Evolutionary conservation across 305 asterid species (phyloP).

Genomic region (Rubia peregrina): DNA sequence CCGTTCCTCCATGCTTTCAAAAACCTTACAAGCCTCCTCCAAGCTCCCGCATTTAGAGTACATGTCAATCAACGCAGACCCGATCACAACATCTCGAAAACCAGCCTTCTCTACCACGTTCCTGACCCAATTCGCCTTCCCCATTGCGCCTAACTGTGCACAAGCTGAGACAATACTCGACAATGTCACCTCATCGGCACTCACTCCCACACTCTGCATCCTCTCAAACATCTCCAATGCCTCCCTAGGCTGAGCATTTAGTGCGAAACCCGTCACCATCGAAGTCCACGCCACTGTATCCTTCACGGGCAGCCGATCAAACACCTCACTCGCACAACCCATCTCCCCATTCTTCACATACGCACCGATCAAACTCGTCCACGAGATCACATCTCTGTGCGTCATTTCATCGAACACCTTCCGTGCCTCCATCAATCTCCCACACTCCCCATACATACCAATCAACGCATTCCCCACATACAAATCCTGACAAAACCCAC

Average conservation of each 20-base stretch:
- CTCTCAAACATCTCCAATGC: slow-evolving; percentile 55
- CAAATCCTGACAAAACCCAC: slow-evolving; percentile 54
- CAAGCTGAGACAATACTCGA: slow-evolving; percentile 66
- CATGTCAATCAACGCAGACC: slow-evolving; percentile 82
- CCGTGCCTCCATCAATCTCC: slow-evolving; percentile 44
- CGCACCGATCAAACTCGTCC: slow-evolving; percentile 59
- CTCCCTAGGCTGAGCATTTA: slow-evolving; percentile 62
- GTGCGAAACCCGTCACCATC: slow-evolving; percentile 74
- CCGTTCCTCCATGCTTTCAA: slow-evolving; percentile 30
- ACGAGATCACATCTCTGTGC: slow-evolving; percentile 48
- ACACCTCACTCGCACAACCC: slow-evolving; percentile 44
- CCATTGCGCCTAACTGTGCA: slow-evolving; percentile 57
- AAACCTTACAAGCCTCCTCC: slow-evolving; percentile 56
- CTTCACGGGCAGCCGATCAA: slow-evolving; percentile 40
- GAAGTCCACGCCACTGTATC: slow-evolving; percentile 80
- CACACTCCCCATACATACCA: slow-evolving; percentile 61
- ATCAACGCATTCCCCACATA: slow-evolving; percentile 52
- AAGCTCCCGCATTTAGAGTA: slow-evolving; percentile 66
- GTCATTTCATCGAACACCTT: slow-evolving; percentile 81
- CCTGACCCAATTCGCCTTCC: slow-evolving; percentile 52
- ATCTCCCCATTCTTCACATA: slow-evolving; percentile 54
- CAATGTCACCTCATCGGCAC: slow-evolving; percentile 57
- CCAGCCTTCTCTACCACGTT: slow-evolving; percentile 49
- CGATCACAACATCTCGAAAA: slow-evolving; percentile 43
- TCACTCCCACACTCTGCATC: slow-evolving; percentile 57